These are phyloP conservation scores for Vigna angularis DNA, from an alignment of 306 rosid genomes.

Conservation along the genomic window DNA sequence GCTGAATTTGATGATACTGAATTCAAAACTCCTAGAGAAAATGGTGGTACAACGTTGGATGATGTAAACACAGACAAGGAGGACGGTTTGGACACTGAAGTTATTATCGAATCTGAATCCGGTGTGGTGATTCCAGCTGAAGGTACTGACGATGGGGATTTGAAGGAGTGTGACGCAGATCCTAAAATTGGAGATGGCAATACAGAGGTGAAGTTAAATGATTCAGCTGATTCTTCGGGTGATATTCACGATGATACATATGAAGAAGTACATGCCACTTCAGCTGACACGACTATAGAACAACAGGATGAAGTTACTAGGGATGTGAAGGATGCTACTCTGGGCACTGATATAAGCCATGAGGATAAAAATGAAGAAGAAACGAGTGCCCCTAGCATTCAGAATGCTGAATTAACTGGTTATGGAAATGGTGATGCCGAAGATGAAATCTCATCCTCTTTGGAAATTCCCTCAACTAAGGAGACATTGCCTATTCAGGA, in stretches of 20 bases:
- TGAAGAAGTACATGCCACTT: constrained; percentile 41
- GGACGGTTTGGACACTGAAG: constrained; percentile 46
- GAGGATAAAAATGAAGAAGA: constrained; percentile 40
- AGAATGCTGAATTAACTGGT: constrained; percentile 44
- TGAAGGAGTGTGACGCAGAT: constrained; percentile 44
- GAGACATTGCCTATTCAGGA: constrained; percentile 44
- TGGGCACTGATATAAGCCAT: constrained; percentile 35
- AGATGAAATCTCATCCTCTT: constrained; percentile 23
- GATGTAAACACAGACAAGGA: constrained; percentile 45
- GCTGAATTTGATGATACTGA: constrained; percentile 54
- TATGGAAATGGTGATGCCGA: constrained; percentile 27
- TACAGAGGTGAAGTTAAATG: constrained; percentile 40
- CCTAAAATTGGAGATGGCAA: constrained; percentile 43
- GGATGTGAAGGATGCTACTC: constrained; percentile 37
- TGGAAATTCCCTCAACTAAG: constrained; percentile 39
- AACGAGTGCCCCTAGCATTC: background rate
- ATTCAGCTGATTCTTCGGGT: constrained; percentile 34
- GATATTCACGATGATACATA: constrained; percentile 46
- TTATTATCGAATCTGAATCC: constrained; percentile 49
- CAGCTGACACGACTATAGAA: constrained; percentile 33
- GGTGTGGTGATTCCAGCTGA: constrained; percentile 43
- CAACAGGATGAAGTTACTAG: constrained; percentile 41
- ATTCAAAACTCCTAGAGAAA: constrained; percentile 43
- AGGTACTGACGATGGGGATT: constrained; percentile 42
- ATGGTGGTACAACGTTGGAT: constrained; percentile 42